Evolutionary conservation across 768 basidiomycete genomes (phyloP), one percentile per base, ranked within the genome.

Genomic region (Pholiota molesta): DNA sequence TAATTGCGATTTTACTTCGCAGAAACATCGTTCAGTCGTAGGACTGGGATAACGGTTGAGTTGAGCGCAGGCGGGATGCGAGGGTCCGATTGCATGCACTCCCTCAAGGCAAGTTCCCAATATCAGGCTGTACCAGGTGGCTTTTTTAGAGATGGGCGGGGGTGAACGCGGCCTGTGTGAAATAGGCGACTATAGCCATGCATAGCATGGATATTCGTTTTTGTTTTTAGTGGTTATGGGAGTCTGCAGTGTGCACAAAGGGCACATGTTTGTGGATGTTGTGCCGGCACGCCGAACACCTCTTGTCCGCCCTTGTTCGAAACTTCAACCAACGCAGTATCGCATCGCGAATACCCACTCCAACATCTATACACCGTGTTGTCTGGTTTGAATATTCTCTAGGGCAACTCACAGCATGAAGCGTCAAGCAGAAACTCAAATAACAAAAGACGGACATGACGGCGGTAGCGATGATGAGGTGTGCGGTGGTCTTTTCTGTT

Each of bases 341-440:
- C 19, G 39, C n/a, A 19, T 40, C 5, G 28, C 49, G 16, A 42
- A 52, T 45, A 13, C 52, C 31, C 23, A 31, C 19, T 33, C 19
- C 3, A 42, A 11, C 37, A 28, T 17, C 23, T 10, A 21, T 23
- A 7, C 11, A 19, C 31, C 23, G 19, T 26, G 39, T 37, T 8
- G 13, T 29, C 28, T 44, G 19, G n/a, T 23, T 29, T 31, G 7
- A 51, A 23, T 16, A 37, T 37, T 37, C 13, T 11, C 11, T 37
- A 13, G 35, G 35, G 9, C 23, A 21, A 21, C 16, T 23, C 6
- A 14, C n/a, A 39, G 47, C 40, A 76, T 92, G 89, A 93, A 93
- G 75, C 84, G 91, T 72, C 83, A 80, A 59, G 91, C 91, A 71
- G 91, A 92, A 55, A 83, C 75, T 62, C 89, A 94, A 67, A 69